These are phyloP conservation scores for Plasmodium gaboni DNA, from an alignment of 169 alveolate species.

Conservation along the genomic window DNA sequence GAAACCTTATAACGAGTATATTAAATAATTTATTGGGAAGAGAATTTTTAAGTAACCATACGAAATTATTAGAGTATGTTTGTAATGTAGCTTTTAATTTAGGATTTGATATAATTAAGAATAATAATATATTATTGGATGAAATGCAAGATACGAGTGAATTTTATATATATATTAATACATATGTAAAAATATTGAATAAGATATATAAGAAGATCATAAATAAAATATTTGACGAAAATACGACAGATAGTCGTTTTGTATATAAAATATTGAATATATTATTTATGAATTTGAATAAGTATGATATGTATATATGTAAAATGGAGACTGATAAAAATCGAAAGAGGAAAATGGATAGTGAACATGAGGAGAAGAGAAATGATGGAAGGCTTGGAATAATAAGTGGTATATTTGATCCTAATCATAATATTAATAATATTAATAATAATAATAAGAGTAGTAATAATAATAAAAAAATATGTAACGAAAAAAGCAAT, in stretches of 20 bases:
- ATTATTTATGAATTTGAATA: conserved; percentile 17
- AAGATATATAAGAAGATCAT: conserved; percentile 62
- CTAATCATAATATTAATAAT: background rate
- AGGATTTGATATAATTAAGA: conserved; percentile 71
- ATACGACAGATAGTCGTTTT: conserved; percentile 30
- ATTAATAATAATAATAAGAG: background rate
- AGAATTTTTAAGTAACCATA: conserved; percentile 57
- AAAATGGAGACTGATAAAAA: conserved; percentile 37
- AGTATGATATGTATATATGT: conserved; percentile 23
- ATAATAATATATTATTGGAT: conserved; percentile 30
- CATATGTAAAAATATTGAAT: conserved; percentile 51
- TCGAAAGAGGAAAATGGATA: conserved; percentile 47
- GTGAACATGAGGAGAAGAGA: background rate
- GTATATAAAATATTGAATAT: conserved; percentile 42
- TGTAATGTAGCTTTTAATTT: conserved; percentile 41
- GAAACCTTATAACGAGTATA: conserved; percentile 48
- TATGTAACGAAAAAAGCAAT: conserved; percentile 11
- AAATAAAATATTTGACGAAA: conserved; percentile 50
- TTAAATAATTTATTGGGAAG: conserved; percentile 55
- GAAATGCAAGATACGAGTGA: conserved; percentile 14
- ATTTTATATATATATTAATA: conserved; percentile 44
- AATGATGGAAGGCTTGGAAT: background rate
- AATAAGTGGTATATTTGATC: background rate
- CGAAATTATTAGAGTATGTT: conserved; percentile 55
- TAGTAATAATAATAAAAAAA: conserved; percentile 4